Percentiles rank a stretch among this genome's conserved stretches.
Conservation (phyloP, 2,329 filamentous ascomycete genomes). For the Paradendryphiella salina region DNA sequence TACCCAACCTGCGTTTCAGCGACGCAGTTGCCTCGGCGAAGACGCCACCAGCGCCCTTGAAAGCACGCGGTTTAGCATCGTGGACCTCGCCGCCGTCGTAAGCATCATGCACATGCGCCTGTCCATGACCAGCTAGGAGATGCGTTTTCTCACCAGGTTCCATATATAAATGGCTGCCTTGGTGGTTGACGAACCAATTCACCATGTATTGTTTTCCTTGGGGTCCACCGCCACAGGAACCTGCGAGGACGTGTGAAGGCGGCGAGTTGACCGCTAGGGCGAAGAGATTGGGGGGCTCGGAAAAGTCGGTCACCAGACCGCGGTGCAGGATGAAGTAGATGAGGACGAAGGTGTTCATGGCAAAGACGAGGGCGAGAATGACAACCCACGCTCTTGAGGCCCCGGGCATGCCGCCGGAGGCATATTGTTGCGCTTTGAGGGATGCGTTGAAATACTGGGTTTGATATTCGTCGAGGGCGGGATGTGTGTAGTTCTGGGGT, state of each 20-base stretch:
- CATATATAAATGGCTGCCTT: constrained; percentile 59
- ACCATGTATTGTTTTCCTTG: constrained; percentile 54
- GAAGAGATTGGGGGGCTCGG: constrained; percentile 76
- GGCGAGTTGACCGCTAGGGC: constrained; percentile 69
- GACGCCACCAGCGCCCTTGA: not conserved
- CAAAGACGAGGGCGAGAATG: constrained; percentile 66
- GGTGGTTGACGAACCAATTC: constrained; percentile 53
- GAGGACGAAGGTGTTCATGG: constrained; percentile 68
- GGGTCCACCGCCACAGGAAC: constrained; percentile 61
- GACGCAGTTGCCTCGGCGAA: constrained; percentile 9
- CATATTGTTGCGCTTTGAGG: constrained; percentile 68
- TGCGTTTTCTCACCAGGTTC: constrained; percentile 47
- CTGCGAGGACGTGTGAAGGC: constrained; percentile 55
- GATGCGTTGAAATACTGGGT: constrained; percentile 66
- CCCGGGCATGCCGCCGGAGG: constrained; percentile 62
- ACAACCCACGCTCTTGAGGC: constrained; percentile 71
- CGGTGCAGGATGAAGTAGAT: constrained; percentile 62
- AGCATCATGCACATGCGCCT: constrained; percentile 16
- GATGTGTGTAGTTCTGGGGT: constrained; percentile 47
- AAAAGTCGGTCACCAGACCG: constrained; percentile 75
- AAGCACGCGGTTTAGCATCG: not conserved
- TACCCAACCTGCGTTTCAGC: constrained; percentile 16
- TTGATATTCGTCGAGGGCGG: constrained; percentile 51
- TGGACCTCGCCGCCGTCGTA: constrained; percentile 10
- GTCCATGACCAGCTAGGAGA: constrained; percentile 12